Conservation (phyloP, 2,329 filamentous ascomycete genomes). For the Periconia digitata region DNA sequence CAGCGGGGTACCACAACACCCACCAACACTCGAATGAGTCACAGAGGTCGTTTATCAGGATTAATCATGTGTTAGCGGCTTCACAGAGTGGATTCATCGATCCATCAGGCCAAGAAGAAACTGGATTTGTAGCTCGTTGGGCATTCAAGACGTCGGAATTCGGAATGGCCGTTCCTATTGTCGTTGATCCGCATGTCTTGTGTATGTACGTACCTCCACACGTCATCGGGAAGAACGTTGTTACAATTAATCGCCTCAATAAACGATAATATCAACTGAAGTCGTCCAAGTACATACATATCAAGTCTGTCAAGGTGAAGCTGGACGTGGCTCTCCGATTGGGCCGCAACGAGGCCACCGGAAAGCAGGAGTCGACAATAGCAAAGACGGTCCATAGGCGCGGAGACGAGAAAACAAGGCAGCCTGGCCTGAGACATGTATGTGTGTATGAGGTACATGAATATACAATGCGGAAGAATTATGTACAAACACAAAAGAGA, state of each 20-base stretch:
- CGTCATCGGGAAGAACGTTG: too few species aligned
- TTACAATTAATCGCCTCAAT: too few species aligned
- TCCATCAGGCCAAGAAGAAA: neutral
- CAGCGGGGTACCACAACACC: too few species aligned
- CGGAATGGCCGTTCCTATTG: constrained; percentile 10
- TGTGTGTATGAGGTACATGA: too few species aligned
- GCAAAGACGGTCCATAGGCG: neutral
- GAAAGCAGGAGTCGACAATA: neutral
- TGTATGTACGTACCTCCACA: too few species aligned
- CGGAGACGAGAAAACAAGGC: neutral
- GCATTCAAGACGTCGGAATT: neutral
- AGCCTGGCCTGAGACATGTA: neutral
- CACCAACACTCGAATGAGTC: neutral
- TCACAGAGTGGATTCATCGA: constrained; percentile 1
- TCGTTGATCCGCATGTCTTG: constrained; percentile 15
- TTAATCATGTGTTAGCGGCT: neutral
- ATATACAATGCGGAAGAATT: too few species aligned
- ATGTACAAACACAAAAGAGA: neutral
- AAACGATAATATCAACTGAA: too few species aligned
- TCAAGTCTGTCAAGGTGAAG: too few species aligned
- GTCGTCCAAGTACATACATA: too few species aligned
- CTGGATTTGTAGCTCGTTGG: neutral
- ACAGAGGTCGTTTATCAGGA: neutral
- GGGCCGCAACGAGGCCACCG: neutral
- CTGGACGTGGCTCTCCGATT: neutral